Evolutionary conservation across 2,329 filamentous ascomycete genomes (phyloP).

Genomic region (Grosmannia penicillata): DNA sequence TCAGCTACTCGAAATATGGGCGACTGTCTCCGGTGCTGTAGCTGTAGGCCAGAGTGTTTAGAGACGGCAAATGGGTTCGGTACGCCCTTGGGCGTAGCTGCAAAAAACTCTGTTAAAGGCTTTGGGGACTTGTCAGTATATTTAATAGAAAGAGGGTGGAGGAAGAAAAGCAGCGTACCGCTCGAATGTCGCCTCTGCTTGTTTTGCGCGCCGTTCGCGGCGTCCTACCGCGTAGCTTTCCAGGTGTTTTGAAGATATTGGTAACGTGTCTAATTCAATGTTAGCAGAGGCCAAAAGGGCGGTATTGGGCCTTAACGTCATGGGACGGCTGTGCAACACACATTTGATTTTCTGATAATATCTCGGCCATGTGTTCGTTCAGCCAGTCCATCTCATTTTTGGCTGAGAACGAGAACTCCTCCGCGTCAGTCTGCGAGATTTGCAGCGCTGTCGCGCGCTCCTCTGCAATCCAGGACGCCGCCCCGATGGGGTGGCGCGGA

Average conservation of each 20-base stretch:
- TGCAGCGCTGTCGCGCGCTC: slow-evolving; percentile 68
- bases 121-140: too few species aligned
- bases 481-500: slow-evolving; percentile 59
- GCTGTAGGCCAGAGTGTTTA: slow-evolving; percentile 27
- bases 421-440: slow-evolving; percentile 66
- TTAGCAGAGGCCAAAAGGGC: background rate
- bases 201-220: slow-evolving; percentile 55
- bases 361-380: slow-evolving; percentile 94
- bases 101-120: slow-evolving; percentile 46
- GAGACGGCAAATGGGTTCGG: slow-evolving; percentile 36
- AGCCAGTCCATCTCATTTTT: slow-evolving; percentile 95
- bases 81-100: slow-evolving; percentile 36
- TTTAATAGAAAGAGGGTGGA: slow-evolving; percentile 2
- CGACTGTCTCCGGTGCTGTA: slow-evolving; percentile 26
- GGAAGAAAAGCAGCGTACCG: slow-evolving; percentile 33
- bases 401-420: slow-evolving; percentile 86
- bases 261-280: slow-evolving; percentile 57
- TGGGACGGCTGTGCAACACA: too few species aligned
- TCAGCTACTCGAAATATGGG: slow-evolving; percentile 37
- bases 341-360: slow-evolving; percentile 79
- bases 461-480: slow-evolving; percentile 68
- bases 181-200: slow-evolving; percentile 41
- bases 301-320: background rate
- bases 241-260: slow-evolving; percentile 91
- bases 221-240: slow-evolving; percentile 69